phyloP scores from a whole-genome alignment of 73 alveolate genomes.

The Tetrahymena elliotti region DNA sequence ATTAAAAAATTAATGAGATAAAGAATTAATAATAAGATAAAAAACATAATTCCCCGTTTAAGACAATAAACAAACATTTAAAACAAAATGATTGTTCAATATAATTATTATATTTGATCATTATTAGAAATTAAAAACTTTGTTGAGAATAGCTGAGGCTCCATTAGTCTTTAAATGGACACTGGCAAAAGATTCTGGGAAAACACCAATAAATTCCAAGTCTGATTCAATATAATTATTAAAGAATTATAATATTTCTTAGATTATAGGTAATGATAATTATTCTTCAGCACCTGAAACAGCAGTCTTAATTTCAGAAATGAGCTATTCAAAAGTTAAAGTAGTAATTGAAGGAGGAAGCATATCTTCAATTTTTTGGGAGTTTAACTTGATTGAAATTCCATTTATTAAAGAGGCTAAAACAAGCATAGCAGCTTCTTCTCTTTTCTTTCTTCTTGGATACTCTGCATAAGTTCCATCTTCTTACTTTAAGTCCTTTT shows the following conservation, averaged over 20 bases:
- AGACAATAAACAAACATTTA: no score
- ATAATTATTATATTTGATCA: no score
- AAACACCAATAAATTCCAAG: not conserved
- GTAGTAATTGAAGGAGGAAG: not conserved
- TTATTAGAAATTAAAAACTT: not conserved
- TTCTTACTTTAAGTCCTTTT: not conserved
- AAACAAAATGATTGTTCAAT: no score
- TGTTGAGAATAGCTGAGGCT: not conserved
- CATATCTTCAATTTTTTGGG: not conserved
- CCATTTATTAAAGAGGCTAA: not conserved
- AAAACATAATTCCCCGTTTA: no score
- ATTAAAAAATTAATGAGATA: no score
- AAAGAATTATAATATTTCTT: not conserved
- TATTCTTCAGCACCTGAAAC: not conserved
- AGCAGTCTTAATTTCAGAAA: not conserved
- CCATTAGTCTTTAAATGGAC: not conserved
- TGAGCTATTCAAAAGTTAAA: not conserved
- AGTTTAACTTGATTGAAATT: not conserved
- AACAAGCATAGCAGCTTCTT: not conserved
- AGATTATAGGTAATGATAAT: not conserved
- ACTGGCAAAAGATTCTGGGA: not conserved
- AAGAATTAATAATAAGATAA: no score
- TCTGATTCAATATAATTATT: not conserved
- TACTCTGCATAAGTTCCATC: not conserved
- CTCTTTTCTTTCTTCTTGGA: not conserved